A percentile compares a stretch with the other conserved stretches of the same genome.
These are phyloP conservation scores for Sporothrix sp. DNA, from an alignment of 2,329 filamentous ascomycete species.

Conservation along the genomic window DNA sequence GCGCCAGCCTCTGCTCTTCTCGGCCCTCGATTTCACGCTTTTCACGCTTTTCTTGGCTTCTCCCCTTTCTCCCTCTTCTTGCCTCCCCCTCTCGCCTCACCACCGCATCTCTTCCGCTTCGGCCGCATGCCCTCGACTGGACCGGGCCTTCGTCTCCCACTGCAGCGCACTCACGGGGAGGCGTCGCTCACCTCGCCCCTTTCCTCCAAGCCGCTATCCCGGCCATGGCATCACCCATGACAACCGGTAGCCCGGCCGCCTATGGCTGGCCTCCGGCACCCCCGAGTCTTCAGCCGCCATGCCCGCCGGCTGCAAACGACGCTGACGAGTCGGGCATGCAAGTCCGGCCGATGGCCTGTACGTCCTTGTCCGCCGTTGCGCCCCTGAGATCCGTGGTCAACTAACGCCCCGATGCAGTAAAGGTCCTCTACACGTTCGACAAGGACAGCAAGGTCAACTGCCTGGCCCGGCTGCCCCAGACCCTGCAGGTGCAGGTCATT, in stretches of 20 bases:
- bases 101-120: background rate
- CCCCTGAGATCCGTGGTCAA: background rate
- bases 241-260: constrained; percentile 12
- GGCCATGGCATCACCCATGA: constrained; percentile 18
- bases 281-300: constrained; percentile 3
- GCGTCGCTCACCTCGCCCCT: background rate
- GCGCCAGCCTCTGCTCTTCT: too few relatives aligned
- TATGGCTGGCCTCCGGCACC: constrained; percentile 9
- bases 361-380: constrained; percentile 11
- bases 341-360: constrained; percentile 27
- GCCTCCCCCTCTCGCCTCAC: background rate
- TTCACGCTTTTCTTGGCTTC: background rate
- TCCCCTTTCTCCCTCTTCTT: background rate
- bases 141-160: background rate
- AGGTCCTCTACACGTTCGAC: constrained; percentile 95
- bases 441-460: constrained; percentile 80
- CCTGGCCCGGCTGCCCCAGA: constrained; percentile 73
- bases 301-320: constrained; percentile 10
- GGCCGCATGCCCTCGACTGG: background rate
- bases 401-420: constrained; percentile 52
- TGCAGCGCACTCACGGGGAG: constrained; percentile 4
- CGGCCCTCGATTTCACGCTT: background rate
- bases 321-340: constrained; percentile 24
- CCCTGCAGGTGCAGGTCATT: constrained; percentile 70
- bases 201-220: background rate